These are phyloP conservation scores for Solanum etuberosum DNA, from an alignment of 257 asterid species.

Conservation along the genomic window DNA sequence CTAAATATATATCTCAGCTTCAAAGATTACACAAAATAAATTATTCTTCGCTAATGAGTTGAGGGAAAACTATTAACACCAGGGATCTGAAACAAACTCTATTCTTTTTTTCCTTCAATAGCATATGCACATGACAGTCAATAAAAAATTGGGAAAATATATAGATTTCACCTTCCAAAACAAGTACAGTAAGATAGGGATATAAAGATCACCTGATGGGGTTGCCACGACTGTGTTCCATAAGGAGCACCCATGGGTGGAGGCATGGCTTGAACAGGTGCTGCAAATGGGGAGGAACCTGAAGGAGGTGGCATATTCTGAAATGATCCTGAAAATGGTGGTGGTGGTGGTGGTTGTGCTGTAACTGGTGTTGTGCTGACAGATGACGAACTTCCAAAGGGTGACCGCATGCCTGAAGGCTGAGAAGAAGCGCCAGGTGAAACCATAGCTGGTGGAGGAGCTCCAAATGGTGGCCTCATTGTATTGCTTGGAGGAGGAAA, in stretches of 20 bases:
- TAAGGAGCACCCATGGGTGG: conserved; percentile 62
- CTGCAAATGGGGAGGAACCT: conserved; percentile 61
- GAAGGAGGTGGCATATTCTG: conserved; percentile 51
- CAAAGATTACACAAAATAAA: not conserved
- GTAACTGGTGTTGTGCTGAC: conserved; percentile 26
- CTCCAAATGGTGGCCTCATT: conserved; percentile 49
- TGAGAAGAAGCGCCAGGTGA: conserved; percentile 42
- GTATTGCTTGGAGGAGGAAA: conserved; percentile 54
- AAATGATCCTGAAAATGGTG: conserved; percentile 48
- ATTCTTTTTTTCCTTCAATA: not conserved
- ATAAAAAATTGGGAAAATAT: not conserved
- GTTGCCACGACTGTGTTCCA: conserved; percentile 73
- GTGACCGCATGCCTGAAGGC: conserved; percentile 52
- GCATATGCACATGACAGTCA: not conserved
- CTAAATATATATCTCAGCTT: not conserved
- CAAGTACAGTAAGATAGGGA: not conserved
- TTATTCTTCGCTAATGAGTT: not conserved
- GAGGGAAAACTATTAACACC: not conserved
- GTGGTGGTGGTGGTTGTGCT: conserved; percentile 58
- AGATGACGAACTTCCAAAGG: conserved; percentile 68
- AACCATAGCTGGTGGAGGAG: conserved; percentile 41
- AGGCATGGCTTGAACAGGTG: conserved; percentile 40
- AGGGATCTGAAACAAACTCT: not conserved
- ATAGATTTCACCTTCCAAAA: not conserved
- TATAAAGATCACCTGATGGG: conserved; percentile 59